Evolutionary conservation across 257 asterid genomes (phyloP).

Genomic region (Galeopsis tetrahit): DNA sequence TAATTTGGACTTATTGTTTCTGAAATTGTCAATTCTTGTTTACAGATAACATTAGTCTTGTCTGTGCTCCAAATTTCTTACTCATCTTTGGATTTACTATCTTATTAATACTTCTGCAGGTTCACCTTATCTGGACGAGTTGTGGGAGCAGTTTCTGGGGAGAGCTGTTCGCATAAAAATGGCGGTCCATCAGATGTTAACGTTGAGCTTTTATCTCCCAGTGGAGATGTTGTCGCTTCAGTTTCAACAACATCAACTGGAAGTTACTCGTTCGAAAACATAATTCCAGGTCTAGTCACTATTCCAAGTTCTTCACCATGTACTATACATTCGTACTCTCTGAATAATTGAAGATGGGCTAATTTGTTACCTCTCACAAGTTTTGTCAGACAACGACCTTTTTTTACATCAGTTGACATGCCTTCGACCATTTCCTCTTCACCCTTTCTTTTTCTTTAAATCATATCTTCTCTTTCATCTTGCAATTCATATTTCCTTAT

Average conservation of each 20-base stretch:
- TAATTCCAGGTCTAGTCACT: slow-evolving; percentile 68
- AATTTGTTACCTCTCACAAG: neutral
- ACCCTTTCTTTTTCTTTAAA: neutral
- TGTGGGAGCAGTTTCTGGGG: slow-evolving; percentile 86
- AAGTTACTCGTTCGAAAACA: slow-evolving; percentile 69
- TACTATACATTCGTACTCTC: slow-evolving; percentile 19
- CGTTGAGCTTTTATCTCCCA: slow-evolving; percentile 73
- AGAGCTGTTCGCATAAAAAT: slow-evolving; percentile 63
- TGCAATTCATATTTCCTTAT: slow-evolving; percentile 23
- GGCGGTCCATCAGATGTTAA: slow-evolving; percentile 88
- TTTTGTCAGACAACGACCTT: neutral
- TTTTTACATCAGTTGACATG: slow-evolving; percentile 14
- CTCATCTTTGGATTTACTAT: slow-evolving; percentile 35
- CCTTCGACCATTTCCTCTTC: slow-evolving; percentile 7
- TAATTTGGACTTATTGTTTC: slow-evolving; percentile 25
- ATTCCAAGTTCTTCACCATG: slow-evolving; percentile 32
- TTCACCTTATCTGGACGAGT: slow-evolving; percentile 79
- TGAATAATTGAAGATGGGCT: slow-evolving; percentile 13
- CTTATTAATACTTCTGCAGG: slow-evolving; percentile 50
- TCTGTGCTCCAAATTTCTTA: slow-evolving; percentile 31
- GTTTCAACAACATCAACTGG: slow-evolving; percentile 76
- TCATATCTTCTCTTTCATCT: neutral
- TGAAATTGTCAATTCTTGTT: slow-evolving; percentile 24
- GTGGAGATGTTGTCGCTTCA: slow-evolving; percentile 73
- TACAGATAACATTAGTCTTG: slow-evolving; percentile 27